These are phyloP conservation scores for Anthostomella pinea DNA, from an alignment of 2,329 filamentous ascomycete species.

Conservation along the genomic window DNA sequence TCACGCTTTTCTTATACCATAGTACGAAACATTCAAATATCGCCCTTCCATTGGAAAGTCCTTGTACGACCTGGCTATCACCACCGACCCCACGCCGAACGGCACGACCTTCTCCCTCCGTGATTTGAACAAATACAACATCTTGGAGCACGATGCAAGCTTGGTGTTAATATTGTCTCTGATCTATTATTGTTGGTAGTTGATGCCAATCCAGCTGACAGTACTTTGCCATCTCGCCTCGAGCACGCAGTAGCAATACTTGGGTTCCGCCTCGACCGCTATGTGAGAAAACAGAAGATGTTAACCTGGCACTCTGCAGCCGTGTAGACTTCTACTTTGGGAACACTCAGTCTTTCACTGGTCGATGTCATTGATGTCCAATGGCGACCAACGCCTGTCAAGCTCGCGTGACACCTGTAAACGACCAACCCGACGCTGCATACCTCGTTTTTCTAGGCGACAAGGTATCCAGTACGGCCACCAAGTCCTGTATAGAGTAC, in stretches of 20 bases:
- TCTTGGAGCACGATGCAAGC: constrained; percentile 49
- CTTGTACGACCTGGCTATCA: constrained; percentile 43
- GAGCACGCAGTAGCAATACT: too few species aligned
- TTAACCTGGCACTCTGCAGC: constrained; percentile 23
- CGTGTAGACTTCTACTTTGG: constrained; percentile 48
- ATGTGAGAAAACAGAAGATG: too few species aligned
- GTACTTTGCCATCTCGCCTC: too few species aligned
- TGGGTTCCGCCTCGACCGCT: too few species aligned
- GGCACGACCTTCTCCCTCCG: constrained; percentile 39
- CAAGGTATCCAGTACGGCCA: constrained; percentile 36
- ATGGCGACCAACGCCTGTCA: constrained; percentile 37
- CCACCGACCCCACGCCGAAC: constrained; percentile 42
- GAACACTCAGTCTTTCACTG: constrained; percentile 52
- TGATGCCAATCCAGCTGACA: too few species aligned
- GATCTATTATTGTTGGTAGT: too few species aligned
- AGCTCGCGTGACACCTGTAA: constrained; percentile 8
- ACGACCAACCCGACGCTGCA: constrained; percentile 32
- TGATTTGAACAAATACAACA: constrained; percentile 42
- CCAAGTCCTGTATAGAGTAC: constrained; percentile 39
- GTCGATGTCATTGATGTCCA: constrained; percentile 39
- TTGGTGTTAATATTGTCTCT: constrained; percentile 29
- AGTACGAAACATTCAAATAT: too few species aligned
- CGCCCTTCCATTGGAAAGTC: constrained; percentile 37
- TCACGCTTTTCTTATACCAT: too few species aligned
- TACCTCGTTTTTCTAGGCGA: constrained; percentile 50